Percentiles rank a stretch among this genome's conserved stretches.
Conservation (phyloP, 2,329 filamentous ascomycete species). For the Xylaria sp. region DNA sequence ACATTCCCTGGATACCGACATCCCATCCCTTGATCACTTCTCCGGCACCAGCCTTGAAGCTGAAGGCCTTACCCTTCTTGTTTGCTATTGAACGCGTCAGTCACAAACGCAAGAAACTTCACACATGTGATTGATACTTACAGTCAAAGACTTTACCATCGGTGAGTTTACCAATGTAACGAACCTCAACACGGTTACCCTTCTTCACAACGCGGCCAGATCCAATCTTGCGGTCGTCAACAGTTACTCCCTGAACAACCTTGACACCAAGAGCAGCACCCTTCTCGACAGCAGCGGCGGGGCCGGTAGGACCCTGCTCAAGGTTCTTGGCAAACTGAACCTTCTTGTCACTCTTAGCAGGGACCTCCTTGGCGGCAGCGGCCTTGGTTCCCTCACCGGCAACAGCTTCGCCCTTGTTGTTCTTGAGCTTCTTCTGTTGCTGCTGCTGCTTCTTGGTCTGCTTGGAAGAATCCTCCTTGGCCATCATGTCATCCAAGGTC, state of each 20-base stretch:
- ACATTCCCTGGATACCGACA: slow-evolving; percentile 87
- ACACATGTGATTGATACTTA: slow-evolving; percentile 42
- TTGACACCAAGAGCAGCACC: slow-evolving; percentile 63
- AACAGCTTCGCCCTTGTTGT: slow-evolving; percentile 90
- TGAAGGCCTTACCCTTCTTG: slow-evolving; percentile 98
- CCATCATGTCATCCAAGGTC: slow-evolving; percentile 77
- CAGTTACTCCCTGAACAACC: slow-evolving; percentile 78
- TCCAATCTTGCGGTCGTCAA: slow-evolving; percentile 94
- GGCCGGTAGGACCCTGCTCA: slow-evolving; percentile 86
- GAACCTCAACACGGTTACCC: slow-evolving; percentile 85
- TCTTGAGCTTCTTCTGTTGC: slow-evolving; percentile 87
- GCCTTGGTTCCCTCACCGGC: slow-evolving; percentile 57
- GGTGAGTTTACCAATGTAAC: slow-evolving; percentile 95
- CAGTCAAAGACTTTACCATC: slow-evolving; percentile 94
- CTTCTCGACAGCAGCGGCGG: slow-evolving; percentile 46
- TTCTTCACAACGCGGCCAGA: slow-evolving; percentile 80
- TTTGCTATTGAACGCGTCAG: slow-evolving; percentile 57
- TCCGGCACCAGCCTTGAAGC: slow-evolving; percentile 87
- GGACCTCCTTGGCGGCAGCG: slow-evolving; percentile 41
- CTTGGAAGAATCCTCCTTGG: slow-evolving; percentile 65
- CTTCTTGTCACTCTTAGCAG: slow-evolving; percentile 71
- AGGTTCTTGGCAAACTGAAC: slow-evolving; percentile 99
- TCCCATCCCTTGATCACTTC: slow-evolving; percentile 99
- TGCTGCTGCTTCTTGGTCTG: slow-evolving; percentile 79
- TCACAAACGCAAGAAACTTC: not conserved